Conservation (phyloP, 805 yeast species). For the Schwanniomyces polymorphus region DNA sequence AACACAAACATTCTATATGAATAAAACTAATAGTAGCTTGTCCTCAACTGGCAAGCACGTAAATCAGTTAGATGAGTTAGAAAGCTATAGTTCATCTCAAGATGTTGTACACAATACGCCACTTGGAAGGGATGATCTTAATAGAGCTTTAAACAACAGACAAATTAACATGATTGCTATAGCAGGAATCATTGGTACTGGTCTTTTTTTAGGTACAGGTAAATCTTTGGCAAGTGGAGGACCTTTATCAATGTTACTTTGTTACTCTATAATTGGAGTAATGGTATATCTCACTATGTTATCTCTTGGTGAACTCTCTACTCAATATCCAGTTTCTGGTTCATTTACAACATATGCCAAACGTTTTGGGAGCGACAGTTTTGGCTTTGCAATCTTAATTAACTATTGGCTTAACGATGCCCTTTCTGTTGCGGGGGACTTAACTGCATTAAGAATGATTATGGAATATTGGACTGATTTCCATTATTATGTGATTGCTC, state of each 20-base stretch:
- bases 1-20: not conserved
- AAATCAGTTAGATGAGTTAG: not conserved
- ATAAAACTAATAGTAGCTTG: not conserved
- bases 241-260: conserved; percentile 31
- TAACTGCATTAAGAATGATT: conserved; percentile 47
- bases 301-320: conserved; percentile 57
- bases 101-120: not conserved
- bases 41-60: not conserved
- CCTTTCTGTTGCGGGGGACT: conserved; percentile 47
- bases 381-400: conserved; percentile 52
- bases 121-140: conserved; percentile 16
- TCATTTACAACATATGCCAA: conserved; percentile 51
- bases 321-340: conserved; percentile 55
- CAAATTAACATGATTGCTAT: conserved; percentile 35
- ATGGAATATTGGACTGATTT: conserved; percentile 49
- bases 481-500: conserved; percentile 51
- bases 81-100: not conserved
- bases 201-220: conserved; percentile 33
- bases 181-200: conserved; percentile 39
- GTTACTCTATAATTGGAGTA: conserved; percentile 35
- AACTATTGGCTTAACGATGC: conserved; percentile 56
- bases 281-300: conserved; percentile 55
- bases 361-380: conserved; percentile 49
- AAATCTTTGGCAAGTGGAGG: conserved; percentile 31
- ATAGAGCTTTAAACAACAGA: conserved; percentile 22